Percentiles rank a stretch among this genome's conserved stretches.
phyloP scores from a whole-genome alignment of 805 yeast genomes.

The Pichia paraexigua region DNA sequence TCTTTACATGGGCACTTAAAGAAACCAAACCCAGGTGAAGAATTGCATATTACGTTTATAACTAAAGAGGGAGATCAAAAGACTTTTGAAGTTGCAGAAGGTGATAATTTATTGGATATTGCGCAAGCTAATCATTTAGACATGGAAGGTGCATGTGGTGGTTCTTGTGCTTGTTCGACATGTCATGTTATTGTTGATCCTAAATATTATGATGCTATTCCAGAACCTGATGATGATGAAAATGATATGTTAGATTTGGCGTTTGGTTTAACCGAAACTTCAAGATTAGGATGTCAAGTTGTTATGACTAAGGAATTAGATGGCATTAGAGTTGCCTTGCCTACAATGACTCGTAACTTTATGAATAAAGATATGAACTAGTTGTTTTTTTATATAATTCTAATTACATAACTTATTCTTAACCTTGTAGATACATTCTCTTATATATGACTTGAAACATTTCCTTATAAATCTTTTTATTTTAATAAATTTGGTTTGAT shows the following conservation, averaged over 20 bases:
- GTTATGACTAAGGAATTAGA: slow-evolving; percentile 83
- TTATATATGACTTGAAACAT: not conserved
- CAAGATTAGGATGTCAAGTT: slow-evolving; percentile 92
- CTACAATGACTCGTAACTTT: slow-evolving; percentile 94
- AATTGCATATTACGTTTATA: slow-evolving; percentile 76
- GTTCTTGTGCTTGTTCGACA: slow-evolving; percentile 97
- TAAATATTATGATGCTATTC: slow-evolving; percentile 80
- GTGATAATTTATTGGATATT: slow-evolving; percentile 85
- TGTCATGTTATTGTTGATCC: slow-evolving; percentile 97
- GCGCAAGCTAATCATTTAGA: slow-evolving; percentile 92
- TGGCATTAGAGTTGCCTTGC: slow-evolving; percentile 90
- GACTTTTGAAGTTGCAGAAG: slow-evolving; percentile 80
- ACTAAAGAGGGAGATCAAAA: slow-evolving; percentile 85
- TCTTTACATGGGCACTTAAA: slow-evolving; percentile 74
- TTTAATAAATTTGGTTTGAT: no score
- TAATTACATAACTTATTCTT: not conserved
- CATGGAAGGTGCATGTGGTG: slow-evolving; percentile 98
- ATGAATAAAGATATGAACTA: slow-evolving; percentile 68
- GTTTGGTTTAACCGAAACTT: slow-evolving; percentile 93
- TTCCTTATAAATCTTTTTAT: no score
- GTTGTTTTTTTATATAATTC: not conserved
- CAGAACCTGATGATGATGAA: slow-evolving; percentile 96
- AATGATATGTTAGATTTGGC: slow-evolving; percentile 98
- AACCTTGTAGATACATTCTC: not conserved
- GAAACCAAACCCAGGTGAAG: slow-evolving; percentile 91